phyloP scores from a whole-genome alignment of 176 grass and related monocot genomes.

The Pharus latifolius region DNA sequence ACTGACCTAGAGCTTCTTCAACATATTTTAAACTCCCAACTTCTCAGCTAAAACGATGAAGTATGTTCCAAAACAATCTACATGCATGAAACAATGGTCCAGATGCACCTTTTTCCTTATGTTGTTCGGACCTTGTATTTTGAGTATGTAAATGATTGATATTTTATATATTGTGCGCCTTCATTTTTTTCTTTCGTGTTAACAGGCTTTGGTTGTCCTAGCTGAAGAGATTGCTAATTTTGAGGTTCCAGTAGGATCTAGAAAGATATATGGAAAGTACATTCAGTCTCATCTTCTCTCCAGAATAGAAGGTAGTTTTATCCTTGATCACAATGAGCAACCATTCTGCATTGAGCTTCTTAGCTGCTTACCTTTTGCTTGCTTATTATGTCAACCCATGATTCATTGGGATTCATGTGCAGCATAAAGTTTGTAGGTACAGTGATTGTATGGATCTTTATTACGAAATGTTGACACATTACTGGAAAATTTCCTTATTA shows the following conservation, averaged over 20 bases:
- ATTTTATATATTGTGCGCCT: constrained; percentile 4
- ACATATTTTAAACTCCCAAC: too few species aligned
- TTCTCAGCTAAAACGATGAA: too few species aligned
- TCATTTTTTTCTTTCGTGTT: constrained; percentile 27
- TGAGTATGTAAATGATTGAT: background rate
- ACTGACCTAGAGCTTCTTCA: too few species aligned
- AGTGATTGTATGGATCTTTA: too few species aligned
- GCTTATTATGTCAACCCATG: background rate
- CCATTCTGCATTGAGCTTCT: background rate
- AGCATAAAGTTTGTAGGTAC: too few species aligned
- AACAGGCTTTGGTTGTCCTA: constrained; percentile 79
- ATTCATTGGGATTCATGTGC: background rate
- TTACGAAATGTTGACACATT: too few species aligned
- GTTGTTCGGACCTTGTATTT: background rate
- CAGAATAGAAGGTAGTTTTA: constrained; percentile 72
- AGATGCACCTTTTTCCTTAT: background rate
- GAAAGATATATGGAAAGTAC: constrained; percentile 91
- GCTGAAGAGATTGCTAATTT: constrained; percentile 88
- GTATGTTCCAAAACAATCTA: too few species aligned
- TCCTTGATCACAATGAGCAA: background rate
- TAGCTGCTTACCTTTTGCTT: background rate
- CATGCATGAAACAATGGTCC: too few species aligned
- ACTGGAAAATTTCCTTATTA: too few species aligned
- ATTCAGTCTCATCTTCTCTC: constrained; percentile 82
- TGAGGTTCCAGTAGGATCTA: constrained; percentile 49